phyloP scores from a whole-genome alignment of 2,329 filamentous ascomycete genomes.

The Orbilia quercus region DNA sequence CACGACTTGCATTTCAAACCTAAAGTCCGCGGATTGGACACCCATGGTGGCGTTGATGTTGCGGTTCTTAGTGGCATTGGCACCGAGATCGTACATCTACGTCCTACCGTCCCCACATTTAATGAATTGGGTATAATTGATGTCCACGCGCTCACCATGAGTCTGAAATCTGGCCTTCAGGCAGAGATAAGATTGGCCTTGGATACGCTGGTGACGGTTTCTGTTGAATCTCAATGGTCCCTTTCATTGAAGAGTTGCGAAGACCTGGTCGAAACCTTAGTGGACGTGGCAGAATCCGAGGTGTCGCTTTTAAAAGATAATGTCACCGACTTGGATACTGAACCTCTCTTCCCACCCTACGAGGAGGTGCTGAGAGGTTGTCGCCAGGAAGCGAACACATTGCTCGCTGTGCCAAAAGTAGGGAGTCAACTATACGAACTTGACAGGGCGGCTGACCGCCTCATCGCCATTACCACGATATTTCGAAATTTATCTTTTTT shows the following conservation, averaged over 20 bases:
- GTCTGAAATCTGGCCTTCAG: conserved; percentile 88
- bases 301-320: conserved; percentile 85
- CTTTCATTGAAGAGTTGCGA: conserved; percentile 80
- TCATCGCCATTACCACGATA: conserved; percentile 92
- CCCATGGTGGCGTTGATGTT: conserved; percentile 79
- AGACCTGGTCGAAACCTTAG: conserved; percentile 84
- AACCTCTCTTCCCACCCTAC: conserved; percentile 83
- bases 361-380: conserved; percentile 88
- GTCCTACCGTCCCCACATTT: conserved; percentile 79
- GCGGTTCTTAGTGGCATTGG: conserved; percentile 74
- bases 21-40: conserved; percentile 67
- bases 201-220: conserved; percentile 81
- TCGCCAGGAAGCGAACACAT: conserved; percentile 75
- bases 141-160: conserved; percentile 87
- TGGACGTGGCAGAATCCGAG: conserved; percentile 92
- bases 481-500: conserved; percentile 91
- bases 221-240: conserved; percentile 72
- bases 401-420: conserved; percentile 79
- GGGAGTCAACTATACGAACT: conserved; percentile 83
- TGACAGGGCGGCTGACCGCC: conserved; percentile 83
- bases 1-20: conserved; percentile 64
- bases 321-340: conserved; percentile 85
- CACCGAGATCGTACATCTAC: conserved; percentile 74
- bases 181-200: conserved; percentile 89
- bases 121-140: conserved; percentile 88